Conservation (phyloP, 495 filamentous ascomycete species). For the Hyaloscypha bicolor region DNA sequence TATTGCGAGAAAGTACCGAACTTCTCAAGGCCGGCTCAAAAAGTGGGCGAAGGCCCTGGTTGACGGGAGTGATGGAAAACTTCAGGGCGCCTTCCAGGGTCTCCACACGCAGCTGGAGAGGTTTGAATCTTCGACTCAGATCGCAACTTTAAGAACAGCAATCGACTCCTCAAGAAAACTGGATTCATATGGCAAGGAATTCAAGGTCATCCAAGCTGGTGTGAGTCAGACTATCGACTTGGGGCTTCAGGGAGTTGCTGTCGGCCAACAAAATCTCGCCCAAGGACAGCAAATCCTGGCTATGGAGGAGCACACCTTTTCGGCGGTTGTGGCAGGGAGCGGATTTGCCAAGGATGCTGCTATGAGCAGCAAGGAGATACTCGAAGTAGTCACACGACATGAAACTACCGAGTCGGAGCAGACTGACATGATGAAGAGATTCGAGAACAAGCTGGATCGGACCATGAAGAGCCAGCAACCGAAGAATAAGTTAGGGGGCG, state of each 20-base stretch:
- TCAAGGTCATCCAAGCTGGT: neutral
- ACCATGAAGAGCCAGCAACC: neutral
- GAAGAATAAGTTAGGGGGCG: neutral
- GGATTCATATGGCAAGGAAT: neutral
- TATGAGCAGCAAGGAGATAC: constrained; percentile 1
- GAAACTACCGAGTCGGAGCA: neutral
- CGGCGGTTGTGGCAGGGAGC: neutral
- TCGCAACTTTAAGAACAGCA: neutral
- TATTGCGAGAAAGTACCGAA: neutral
- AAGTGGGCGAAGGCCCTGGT: neutral
- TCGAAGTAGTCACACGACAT: neutral
- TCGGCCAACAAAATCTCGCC: neutral
- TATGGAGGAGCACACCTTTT: neutral
- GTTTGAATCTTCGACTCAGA: neutral
- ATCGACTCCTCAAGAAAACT: neutral
- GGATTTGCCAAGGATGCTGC: neutral
- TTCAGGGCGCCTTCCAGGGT: neutral
- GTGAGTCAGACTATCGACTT: neutral
- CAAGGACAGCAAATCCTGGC: neutral
- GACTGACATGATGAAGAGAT: constrained; percentile 1
- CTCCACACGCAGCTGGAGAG: neutral
- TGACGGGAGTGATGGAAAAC: neutral
- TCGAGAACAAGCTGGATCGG: neutral
- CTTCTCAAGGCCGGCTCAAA: neutral
- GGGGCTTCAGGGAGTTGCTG: neutral